Percentiles rank a stretch among this genome's conserved stretches.
Conservation (phyloP, 2,329 filamentous ascomycete genomes). For the Exophiala xenobiotica region DNA sequence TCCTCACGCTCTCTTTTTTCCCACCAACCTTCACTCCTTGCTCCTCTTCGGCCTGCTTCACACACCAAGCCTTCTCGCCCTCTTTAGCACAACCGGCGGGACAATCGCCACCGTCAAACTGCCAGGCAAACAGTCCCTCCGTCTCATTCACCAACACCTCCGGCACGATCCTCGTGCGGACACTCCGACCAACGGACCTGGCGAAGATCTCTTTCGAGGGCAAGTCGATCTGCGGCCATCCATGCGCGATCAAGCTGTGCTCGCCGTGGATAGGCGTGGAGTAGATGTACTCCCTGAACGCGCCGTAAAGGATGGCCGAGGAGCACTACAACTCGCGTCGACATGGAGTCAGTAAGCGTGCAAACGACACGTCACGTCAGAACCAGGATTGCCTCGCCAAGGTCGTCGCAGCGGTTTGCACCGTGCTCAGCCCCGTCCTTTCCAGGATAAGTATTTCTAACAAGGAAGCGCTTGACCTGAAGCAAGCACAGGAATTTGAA, state of each 20-base stretch:
- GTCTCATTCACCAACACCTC: conserved; percentile 54
- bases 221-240: conserved; percentile 55
- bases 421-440: no score
- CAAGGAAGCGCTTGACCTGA: no score
- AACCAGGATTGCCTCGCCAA: no score
- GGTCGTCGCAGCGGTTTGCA: no score
- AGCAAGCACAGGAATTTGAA: no score
- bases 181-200: conserved; percentile 27
- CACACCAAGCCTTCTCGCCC: neutral
- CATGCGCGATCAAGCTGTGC: conserved; percentile 42
- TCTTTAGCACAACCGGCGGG: conserved; percentile 12
- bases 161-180: conserved; percentile 43
- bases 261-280: conserved; percentile 49
- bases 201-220: conserved; percentile 49
- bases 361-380: no score
- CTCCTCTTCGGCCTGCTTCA: neutral
- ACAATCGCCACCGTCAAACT: conserved; percentile 43
- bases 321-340: conserved; percentile 44
- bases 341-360: neutral
- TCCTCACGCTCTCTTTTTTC: neutral
- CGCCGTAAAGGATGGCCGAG: conserved; percentile 56
- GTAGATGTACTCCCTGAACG: conserved; percentile 57
- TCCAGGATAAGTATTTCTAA: no score
- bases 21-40: neutral
- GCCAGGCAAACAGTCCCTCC: conserved; percentile 56